Evolutionary conservation across 768 basidiomycete species (phyloP), one percentile per base, ranked within the genome.

Genomic region (Trametes cubensis): DNA sequence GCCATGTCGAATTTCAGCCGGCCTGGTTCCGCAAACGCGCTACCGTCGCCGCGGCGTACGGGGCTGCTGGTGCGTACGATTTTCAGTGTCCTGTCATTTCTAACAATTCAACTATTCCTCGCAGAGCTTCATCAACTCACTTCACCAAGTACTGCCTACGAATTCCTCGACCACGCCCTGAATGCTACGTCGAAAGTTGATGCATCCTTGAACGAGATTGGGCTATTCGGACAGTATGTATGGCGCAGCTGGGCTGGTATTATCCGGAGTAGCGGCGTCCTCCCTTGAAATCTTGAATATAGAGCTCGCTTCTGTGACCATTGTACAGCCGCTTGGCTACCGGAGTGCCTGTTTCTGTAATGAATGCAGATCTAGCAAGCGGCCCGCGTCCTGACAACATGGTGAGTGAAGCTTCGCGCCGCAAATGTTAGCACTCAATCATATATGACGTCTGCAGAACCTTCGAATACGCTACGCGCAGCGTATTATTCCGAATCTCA

Each of bases 51-150:
- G 79, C 82, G 1, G 76, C 90, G 15, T 94, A 94, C 66, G 79
- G 83, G 15, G 85, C 88, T n/a, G 84, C 90, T 39, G 58, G 60
- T 63, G 44, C 23, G 57, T 30, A 8, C 20, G 44, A 18, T 20
- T 17, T n/a, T 42, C 4, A 41, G 15, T 21, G 42, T 7, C n/a
- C 3, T 34, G 17, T 15, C 6, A n/a, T 26, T 10, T 4, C 3
- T 13, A 41, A 10, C 3, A 23, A 45, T 6, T 3, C 5, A 17
- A 42, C 42, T 25, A n/a, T 42, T 46, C 51, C 11, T 25, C 57
- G 28, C 65, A 86, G 92, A 94, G 74, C 77, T 94, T 17, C 92
- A 93, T 68, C 92, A 94, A 70, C 70, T 94, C n/a, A 81, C 84
- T 0, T 94, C 92, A 1, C 89, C 92, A 4, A 69, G 76, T 14